Percentiles rank a stretch among this genome's conserved stretches.
Evolutionary conservation across 345 rosid species (phyloP).

Genomic region (Melastoma malabathricum): DNA sequence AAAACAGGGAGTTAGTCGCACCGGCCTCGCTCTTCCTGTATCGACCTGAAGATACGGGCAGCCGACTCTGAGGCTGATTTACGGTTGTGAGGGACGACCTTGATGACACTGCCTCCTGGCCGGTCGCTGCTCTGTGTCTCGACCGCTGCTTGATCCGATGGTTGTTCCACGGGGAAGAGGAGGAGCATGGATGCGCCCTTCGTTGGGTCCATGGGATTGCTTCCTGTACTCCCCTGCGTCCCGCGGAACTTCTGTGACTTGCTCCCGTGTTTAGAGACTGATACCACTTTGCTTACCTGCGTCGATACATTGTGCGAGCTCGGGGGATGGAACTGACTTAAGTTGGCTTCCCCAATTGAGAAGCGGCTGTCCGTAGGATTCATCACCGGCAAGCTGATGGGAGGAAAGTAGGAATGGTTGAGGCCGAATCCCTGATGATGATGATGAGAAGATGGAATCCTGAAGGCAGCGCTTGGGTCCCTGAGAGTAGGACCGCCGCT

Average conservation of each 20-base stretch:
- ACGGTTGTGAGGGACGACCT: conserved; percentile 70
- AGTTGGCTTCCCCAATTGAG: conserved; percentile 16
- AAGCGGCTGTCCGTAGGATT: conserved; percentile 26
- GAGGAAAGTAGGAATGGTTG: conserved; percentile 52
- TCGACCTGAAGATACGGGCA: conserved; percentile 77
- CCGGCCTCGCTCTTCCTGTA: conserved; percentile 60
- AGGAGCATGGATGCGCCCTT: conserved; percentile 19
- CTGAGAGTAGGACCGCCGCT: conserved; percentile 17
- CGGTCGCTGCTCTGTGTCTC: conserved; percentile 14
- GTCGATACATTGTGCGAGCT: conserved; percentile 23
- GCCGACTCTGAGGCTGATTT: conserved; percentile 70
- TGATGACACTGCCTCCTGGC: conserved; percentile 41
- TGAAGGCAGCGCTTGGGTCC: conserved; percentile 17
- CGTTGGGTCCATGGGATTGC: conserved; percentile 25
- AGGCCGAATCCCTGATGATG: conserved; percentile 23
- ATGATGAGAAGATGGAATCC: conserved; percentile 27
- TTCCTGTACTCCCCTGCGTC: conserved; percentile 42
- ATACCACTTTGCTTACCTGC: conserved; percentile 17
- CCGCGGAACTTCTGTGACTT: conserved; percentile 25
- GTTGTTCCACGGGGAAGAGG: conserved; percentile 11
- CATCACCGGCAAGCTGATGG: conserved; percentile 45
- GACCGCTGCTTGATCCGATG: conserved; percentile 6
- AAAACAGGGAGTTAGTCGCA: conserved; percentile 1
- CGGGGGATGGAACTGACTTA: conserved; percentile 8
- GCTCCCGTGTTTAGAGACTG: conserved; percentile 8